phyloP scores from a whole-genome alignment of 306 rosid species.

The Quercus agrifolia region DNA sequence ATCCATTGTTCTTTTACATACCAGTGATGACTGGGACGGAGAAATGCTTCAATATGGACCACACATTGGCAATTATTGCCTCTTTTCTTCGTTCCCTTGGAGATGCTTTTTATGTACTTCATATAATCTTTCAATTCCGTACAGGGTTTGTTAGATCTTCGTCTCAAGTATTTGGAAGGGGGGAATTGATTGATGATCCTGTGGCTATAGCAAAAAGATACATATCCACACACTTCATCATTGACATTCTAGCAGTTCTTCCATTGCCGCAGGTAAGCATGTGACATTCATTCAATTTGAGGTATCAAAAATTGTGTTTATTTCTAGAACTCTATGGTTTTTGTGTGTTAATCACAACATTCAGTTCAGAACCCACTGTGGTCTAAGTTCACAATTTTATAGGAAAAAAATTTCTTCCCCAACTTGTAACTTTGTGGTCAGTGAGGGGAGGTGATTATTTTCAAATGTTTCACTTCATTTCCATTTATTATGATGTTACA shows the following conservation, averaged over 20 bases:
- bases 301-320: neutral
- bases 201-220: conserved; percentile 66
- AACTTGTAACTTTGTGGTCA: no score
- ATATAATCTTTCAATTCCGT: conserved; percentile 67
- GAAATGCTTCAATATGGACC: conserved; percentile 39
- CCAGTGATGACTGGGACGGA: conserved; percentile 23
- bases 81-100: conserved; percentile 70
- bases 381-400: no score
- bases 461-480: no score
- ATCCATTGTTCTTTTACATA: conserved; percentile 78
- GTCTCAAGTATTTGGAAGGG: conserved; percentile 84
- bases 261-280: conserved; percentile 85
- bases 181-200: conserved; percentile 58
- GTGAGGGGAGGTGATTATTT: no score
- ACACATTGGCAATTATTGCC: conserved; percentile 38
- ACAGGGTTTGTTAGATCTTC: conserved; percentile 85
- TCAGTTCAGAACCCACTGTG: neutral
- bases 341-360: neutral
- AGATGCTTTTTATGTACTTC: conserved; percentile 73
- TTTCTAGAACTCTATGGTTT: neutral
- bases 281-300: neutral
- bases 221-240: conserved; percentile 54
- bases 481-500: no score
- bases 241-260: conserved; percentile 78
- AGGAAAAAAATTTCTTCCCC: no score